Evolutionary conservation across 108 stramenopile species (phyloP).

Genomic region (Pseudonitzschia delicatissima): DNA sequence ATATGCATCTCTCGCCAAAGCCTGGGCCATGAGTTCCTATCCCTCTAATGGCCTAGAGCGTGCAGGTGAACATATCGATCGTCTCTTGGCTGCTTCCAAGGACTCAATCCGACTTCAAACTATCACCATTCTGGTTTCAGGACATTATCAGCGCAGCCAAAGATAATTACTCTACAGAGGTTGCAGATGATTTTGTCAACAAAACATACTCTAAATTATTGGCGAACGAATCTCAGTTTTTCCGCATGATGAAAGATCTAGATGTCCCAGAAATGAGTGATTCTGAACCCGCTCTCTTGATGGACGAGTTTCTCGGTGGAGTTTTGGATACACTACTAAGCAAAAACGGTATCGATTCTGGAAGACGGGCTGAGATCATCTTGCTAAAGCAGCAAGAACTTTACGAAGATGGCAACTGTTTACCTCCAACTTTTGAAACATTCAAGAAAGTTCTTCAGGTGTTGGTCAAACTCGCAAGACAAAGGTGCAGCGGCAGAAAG

Average conservation of each 20-base stretch:
- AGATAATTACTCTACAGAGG: slow-evolving; percentile 4
- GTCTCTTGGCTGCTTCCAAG: not conserved
- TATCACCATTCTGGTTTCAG: not conserved
- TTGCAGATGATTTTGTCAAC: not conserved
- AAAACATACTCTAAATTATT: slow-evolving; percentile 4
- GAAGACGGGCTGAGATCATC: slow-evolving; percentile 28
- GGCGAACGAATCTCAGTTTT: slow-evolving; percentile 1
- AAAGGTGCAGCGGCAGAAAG: slow-evolving; percentile 19
- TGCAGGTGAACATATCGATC: slow-evolving; percentile 1
- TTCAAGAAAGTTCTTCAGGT: slow-evolving; percentile 33
- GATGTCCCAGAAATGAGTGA: not conserved
- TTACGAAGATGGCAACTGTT: slow-evolving; percentile 17
- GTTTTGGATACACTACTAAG: slow-evolving; percentile 20
- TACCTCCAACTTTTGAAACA: slow-evolving; percentile 19
- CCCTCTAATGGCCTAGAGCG: not conserved
- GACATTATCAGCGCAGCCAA: slow-evolving; percentile 5
- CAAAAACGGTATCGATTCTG: slow-evolving; percentile 16
- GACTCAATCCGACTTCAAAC: not conserved
- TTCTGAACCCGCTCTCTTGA: not conserved
- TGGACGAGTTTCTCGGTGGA: slow-evolving; percentile 5
- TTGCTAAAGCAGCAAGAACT: slow-evolving; percentile 32
- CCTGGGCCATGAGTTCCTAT: slow-evolving; percentile 10
- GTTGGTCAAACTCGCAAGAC: slow-evolving; percentile 28
- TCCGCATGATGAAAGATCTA: not conserved
- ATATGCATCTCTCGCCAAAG: slow-evolving; percentile 14